Conservation (phyloP, 106 monocot species). For the Acorus calamus region DNA sequence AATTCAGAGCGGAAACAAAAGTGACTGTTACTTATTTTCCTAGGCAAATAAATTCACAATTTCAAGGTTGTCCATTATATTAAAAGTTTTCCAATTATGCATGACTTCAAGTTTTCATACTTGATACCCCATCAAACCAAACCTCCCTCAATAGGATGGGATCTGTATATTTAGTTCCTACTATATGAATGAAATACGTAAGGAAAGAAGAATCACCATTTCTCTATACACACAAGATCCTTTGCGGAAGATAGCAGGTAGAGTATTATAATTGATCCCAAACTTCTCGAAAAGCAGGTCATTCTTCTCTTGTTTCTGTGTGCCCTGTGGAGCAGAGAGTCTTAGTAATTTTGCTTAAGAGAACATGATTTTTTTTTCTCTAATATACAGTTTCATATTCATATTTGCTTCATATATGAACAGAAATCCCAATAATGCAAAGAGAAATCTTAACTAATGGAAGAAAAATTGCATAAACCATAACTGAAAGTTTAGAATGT, state of each 20-base stretch:
- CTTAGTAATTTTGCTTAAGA: no score
- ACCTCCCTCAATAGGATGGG: not conserved
- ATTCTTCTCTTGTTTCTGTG: slow-evolving; percentile 56
- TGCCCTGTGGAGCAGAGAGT: slow-evolving; percentile 25
- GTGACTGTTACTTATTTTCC: not conserved
- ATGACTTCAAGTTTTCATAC: not conserved
- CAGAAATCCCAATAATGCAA: no score
- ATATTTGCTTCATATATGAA: no score
- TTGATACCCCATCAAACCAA: not conserved
- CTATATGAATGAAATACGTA: not conserved
- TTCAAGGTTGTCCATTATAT: not conserved
- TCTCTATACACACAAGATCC: slow-evolving; percentile 65
- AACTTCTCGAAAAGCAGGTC: slow-evolving; percentile 65
- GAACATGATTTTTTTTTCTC: no score
- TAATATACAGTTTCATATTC: no score
- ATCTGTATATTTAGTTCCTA: not conserved
- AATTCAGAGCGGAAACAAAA: not conserved
- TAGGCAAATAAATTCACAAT: no score
- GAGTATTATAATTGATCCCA: slow-evolving; percentile 52
- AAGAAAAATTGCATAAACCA: no score
- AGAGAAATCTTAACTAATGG: no score
- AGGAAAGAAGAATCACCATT: slow-evolving; percentile 21
- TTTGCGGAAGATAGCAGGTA: slow-evolving; percentile 66
- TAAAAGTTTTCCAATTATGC: not conserved
- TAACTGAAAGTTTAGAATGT: no score